Evolutionary conservation across 768 basidiomycete species (phyloP), one percentile per base, ranked within the genome.

Genomic region (Floccularia luteovirens): DNA sequence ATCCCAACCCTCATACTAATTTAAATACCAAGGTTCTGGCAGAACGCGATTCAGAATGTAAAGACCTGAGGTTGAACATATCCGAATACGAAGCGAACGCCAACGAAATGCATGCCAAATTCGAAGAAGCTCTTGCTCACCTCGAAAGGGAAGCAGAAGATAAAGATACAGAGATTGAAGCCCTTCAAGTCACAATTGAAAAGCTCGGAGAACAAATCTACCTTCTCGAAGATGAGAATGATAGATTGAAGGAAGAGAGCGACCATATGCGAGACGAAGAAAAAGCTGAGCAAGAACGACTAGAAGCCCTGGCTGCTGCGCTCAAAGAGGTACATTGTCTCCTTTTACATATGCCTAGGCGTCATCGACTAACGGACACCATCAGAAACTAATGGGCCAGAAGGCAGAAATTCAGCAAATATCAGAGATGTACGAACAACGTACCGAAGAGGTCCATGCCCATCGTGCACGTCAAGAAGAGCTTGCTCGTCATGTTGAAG

Each of bases 221-320:
- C 58, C 64, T 77, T 31, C 73, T 94, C 1, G 94, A 98, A 54
- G 90, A 94, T 44, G 85, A 91, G 52, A 75, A 81, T 39, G 90
- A 93, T 45, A 69, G 76, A 22, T 56, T 85, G 36, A 78, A 73
- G 52, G 87, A 90, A 49, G 84, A 90, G 34, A 65, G 67, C 36
- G 79, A 83, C 25, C 67, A 74, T 6, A 46, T 77, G 27, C 72
- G 78, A 38, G 83, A 90, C 43, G 87, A 90, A n/a, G 79, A 82
- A 33, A 66, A 59, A 6, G 72, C 73, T n/a, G 88, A 86, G 51
- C 67, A 74, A 19, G 84, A 86, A 43, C 64, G 78, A 31, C 61
- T 81, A 1, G 81, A 86, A 49, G 78, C 69, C 2, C 62, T 93
- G 4, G 66, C 79, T 22, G 64, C 66, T 6, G 83, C 83, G 2